phyloP scores from a whole-genome alignment of 108 stramenopile species.

The Fragilariopsis cylindrus region DNA sequence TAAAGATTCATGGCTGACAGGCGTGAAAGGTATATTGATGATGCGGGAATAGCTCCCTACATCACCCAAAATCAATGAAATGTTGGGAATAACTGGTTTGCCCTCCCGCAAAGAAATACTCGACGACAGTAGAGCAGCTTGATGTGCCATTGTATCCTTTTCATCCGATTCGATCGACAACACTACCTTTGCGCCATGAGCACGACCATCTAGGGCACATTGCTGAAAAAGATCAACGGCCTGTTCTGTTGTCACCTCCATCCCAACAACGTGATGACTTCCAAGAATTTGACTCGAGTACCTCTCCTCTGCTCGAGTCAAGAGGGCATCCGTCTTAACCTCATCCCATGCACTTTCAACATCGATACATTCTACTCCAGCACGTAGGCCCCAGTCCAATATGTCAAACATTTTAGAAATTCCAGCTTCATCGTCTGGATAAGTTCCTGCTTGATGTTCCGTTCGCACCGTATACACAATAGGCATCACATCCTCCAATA shows the following conservation, averaged over 20 bases:
- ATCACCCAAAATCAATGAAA: conserved; percentile 88
- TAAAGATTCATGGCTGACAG: conserved; percentile 92
- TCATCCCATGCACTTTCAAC: conserved; percentile 93
- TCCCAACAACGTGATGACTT: conserved; percentile 91
- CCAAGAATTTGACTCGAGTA: conserved; percentile 88
- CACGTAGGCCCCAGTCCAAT: conserved; percentile 84
- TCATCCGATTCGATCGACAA: conserved; percentile 74
- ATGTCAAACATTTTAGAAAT: conserved; percentile 82
- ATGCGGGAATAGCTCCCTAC: conserved; percentile 88
- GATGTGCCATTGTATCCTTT: conserved; percentile 79
- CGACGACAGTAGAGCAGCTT: conserved; percentile 59
- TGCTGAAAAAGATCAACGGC: conserved; percentile 80
- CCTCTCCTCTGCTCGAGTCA: conserved; percentile 58
- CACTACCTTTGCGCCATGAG: conserved; percentile 92
- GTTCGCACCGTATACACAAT: conserved; percentile 96
- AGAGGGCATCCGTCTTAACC: conserved; percentile 49
- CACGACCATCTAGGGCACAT: conserved; percentile 85
- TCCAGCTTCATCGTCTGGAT: conserved; percentile 84
- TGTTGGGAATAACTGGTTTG: conserved; percentile 82
- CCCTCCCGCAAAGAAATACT: conserved; percentile 45
- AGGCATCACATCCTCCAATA: conserved; percentile 87
- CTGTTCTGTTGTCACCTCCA: conserved; percentile 64
- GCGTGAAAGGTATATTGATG: conserved; percentile 91
- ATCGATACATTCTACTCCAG: conserved; percentile 94
- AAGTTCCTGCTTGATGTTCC: conserved; percentile 91